Conservation (phyloP, 257 asterid genomes). For the Primulina huaijiensis region DNA sequence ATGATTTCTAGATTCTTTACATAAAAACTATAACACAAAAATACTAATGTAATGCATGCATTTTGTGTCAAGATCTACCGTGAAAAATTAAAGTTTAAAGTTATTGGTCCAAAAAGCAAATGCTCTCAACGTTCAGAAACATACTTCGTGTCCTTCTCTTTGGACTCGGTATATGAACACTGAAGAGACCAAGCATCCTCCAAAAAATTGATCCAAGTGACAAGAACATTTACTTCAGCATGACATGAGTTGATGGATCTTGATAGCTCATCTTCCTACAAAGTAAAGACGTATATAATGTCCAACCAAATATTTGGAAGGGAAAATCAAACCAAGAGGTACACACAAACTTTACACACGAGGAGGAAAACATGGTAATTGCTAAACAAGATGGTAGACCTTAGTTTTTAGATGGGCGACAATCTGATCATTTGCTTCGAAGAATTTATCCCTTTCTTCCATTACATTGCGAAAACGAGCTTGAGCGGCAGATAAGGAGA, state of each 20-base stretch:
- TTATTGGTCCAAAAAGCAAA: constrained; percentile 18
- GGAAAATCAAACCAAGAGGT: constrained; percentile 19
- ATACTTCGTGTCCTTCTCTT: constrained; percentile 66
- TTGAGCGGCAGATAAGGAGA: constrained; percentile 75
- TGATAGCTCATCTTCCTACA: constrained; percentile 79
- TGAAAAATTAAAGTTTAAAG: constrained; percentile 8
- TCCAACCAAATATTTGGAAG: constrained; percentile 12
- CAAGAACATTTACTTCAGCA: constrained; percentile 66
- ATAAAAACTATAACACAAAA: too few relatives aligned
- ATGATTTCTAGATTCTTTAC: not conserved
- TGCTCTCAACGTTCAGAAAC: constrained; percentile 25
- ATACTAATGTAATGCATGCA: not conserved
- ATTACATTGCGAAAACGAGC: constrained; percentile 76
- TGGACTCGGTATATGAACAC: constrained; percentile 61
- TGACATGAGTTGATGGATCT: constrained; percentile 66
- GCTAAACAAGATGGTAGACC: constrained; percentile 41
- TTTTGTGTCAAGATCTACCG: too few relatives aligned
- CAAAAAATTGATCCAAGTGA: constrained; percentile 84
- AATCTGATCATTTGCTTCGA: constrained; percentile 93
- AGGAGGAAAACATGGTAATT: constrained; percentile 8
- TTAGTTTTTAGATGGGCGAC: constrained; percentile 82
- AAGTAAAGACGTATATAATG: constrained; percentile 18
- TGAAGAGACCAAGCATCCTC: constrained; percentile 96
- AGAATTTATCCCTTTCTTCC: constrained; percentile 97
- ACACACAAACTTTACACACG: constrained; percentile 13